These are phyloP conservation scores for Aspergillus fructus DNA, from an alignment of 2,329 filamentous ascomycete genomes.

Conservation along the genomic window DNA sequence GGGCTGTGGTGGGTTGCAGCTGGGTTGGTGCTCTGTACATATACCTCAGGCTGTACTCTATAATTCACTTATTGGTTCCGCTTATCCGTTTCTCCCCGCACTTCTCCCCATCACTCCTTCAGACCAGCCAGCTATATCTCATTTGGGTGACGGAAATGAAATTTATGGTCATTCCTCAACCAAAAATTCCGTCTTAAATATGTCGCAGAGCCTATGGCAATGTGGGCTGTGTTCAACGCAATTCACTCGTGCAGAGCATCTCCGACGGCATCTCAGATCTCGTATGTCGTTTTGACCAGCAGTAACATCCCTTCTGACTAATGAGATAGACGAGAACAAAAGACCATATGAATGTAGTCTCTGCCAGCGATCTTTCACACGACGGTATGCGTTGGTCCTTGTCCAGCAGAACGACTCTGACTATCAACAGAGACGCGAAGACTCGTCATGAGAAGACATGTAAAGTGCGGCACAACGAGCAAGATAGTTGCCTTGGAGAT, in stretches of 20 bases:
- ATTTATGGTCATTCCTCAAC: no score
- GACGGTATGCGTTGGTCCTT: slow-evolving; percentile 12
- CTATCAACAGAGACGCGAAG: slow-evolving; percentile 18
- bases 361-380: slow-evolving; percentile 19
- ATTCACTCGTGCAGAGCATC: slow-evolving; percentile 24
- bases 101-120: no score
- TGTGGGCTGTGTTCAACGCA: slow-evolving; percentile 16
- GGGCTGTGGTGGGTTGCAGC: no score
- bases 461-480: not conserved
- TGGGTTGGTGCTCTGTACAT: no score
- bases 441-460: slow-evolving; percentile 25
- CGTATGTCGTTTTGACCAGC: slow-evolving; percentile 10
- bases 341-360: slow-evolving; percentile 18
- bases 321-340: slow-evolving; percentile 14
- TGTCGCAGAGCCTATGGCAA: slow-evolving; percentile 5
- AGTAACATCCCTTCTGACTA: not conserved
- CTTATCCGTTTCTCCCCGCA: no score
- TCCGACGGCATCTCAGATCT: slow-evolving; percentile 20
- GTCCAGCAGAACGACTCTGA: not conserved
- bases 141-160: no score
- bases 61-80: no score
- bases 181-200: no score
- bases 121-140: no score
- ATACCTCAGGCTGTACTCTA: no score
- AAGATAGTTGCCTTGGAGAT: no score